Percentiles rank a stretch among this genome's conserved stretches.
Conservation (phyloP, 2,329 filamentous ascomycete genomes). For the Aspergillus neoniger region DNA sequence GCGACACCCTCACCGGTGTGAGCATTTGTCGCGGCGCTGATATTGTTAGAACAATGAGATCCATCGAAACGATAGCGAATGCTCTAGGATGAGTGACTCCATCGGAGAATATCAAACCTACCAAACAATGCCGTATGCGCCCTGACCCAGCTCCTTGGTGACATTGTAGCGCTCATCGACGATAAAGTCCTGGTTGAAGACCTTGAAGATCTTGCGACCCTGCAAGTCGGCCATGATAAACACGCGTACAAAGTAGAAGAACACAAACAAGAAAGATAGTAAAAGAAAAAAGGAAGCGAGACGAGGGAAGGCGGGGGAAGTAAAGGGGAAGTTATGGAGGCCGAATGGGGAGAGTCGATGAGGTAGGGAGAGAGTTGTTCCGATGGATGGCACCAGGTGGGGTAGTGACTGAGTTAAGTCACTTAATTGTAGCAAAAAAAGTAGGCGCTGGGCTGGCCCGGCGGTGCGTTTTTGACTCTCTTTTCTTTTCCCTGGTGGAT, state of each 20-base stretch:
- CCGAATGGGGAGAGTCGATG: not conserved
- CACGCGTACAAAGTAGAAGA: not conserved
- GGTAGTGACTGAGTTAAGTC: not conserved
- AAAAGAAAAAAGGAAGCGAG: constrained; percentile 9
- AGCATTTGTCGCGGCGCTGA: constrained; percentile 86
- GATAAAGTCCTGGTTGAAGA: constrained; percentile 99
- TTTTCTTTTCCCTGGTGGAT: not conserved
- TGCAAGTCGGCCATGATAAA: constrained; percentile 59
- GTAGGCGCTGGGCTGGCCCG: not conserved
- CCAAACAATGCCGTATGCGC: constrained; percentile 98
- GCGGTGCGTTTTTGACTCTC: not conserved
- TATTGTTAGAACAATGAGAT: not conserved
- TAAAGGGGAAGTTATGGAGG: constrained; percentile 12
- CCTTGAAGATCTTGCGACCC: constrained; percentile 93
- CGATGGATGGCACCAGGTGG: constrained; percentile 9
- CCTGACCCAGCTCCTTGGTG: constrained; percentile 97
- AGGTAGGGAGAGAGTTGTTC: constrained; percentile 11
- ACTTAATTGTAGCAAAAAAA: not conserved
- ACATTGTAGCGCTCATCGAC: constrained; percentile 98
- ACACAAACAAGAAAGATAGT: constrained; percentile 6
- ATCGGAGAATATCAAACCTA: constrained; percentile 49
- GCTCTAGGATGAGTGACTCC: not conserved
- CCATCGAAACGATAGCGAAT: not conserved
- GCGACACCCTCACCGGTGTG: constrained; percentile 91
- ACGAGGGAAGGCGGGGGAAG: constrained; percentile 8